Evolutionary conservation across 2,329 filamentous ascomycete genomes (phyloP), one percentile per base, ranked within the genome.

Genomic region (Microdochium bolleyi): DNA sequence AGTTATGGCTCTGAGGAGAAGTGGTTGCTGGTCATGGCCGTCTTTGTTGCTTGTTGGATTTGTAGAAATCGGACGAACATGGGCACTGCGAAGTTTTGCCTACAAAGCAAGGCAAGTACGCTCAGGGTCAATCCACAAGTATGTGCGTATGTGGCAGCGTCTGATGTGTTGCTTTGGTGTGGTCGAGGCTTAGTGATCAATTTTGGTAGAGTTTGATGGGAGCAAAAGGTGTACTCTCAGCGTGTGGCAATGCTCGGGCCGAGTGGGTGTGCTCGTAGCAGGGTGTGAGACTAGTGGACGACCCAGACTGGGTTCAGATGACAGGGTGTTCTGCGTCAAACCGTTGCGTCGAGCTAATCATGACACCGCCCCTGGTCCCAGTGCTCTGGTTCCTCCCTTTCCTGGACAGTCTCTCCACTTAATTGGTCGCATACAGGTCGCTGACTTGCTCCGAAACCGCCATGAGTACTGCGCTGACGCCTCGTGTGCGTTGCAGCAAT

Each of bases 321-420:
- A 46, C 41, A 46, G 41, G 41, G 41, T 46, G 41, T 19, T 46
- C 41, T 46, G 41, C 41, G 41, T 46, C 41, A 46, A 46, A 46
- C 41, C 41, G 41, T 46, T 46, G 19, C 41, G 41, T 46, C 41
- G 21, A 46, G 41, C 41, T 46, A 46, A 46, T 46, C 41, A 46
- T 46, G 41, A 46, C 41, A 46, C 41, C 9, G 41, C 16, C 41
- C 41, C 41, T 46, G 41, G 13, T 46, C 41, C 41, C 41, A 46
- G 19, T 22, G 41, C 41, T 22, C 16, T 46, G 41, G 41, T 7
- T 46, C 27, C 41, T 46, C 41, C 41, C 41, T 46, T 46, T 46
- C 3, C n/a, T 24, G n/a, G 4, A 22, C 41, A 21, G 41, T 19
- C 41, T 19, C 41, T 46, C 41, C 13, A 19, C 21, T 19, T 19